These are phyloP conservation scores for Suillus subaureus DNA, from an alignment of 768 basidiomycete genomes.

Conservation along the genomic window DNA sequence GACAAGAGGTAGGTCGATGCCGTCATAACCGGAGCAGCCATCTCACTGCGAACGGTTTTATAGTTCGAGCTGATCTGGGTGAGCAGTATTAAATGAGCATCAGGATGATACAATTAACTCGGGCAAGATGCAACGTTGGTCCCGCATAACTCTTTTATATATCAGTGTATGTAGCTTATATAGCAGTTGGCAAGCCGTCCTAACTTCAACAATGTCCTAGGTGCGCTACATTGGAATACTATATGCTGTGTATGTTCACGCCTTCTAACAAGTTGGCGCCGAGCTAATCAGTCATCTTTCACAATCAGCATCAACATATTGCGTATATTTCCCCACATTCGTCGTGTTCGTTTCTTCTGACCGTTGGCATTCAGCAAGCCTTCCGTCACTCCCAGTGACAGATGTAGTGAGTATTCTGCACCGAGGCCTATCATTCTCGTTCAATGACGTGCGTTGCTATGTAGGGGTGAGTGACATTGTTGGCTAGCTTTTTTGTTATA, in stretches of 20 bases:
- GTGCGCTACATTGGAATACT: neutral
- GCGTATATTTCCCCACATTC: neutral
- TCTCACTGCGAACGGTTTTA: neutral
- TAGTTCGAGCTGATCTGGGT: slow-evolving; percentile 2
- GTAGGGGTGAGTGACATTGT: neutral
- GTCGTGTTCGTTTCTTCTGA: neutral
- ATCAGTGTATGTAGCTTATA: neutral
- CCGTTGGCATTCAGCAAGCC: neutral
- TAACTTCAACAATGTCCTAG: neutral
- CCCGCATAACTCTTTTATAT: neutral
- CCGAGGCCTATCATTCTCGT: neutral
- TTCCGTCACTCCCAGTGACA: neutral
- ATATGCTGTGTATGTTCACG: neutral
- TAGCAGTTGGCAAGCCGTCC: neutral
- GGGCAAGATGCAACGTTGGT: neutral
- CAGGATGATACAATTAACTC: neutral
- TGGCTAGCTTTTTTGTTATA: neutral
- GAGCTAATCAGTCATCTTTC: neutral
- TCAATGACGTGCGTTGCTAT: neutral
- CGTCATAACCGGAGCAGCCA: neutral
- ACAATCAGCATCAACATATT: neutral
- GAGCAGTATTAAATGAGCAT: neutral
- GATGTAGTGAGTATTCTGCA: neutral
- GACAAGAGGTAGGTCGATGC: neutral
- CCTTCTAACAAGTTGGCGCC: neutral